Evolutionary conservation across 2,329 filamentous ascomycete species (phyloP), one percentile per base, ranked within the genome.

Genomic region (Sordariomycetes sp.): DNA sequence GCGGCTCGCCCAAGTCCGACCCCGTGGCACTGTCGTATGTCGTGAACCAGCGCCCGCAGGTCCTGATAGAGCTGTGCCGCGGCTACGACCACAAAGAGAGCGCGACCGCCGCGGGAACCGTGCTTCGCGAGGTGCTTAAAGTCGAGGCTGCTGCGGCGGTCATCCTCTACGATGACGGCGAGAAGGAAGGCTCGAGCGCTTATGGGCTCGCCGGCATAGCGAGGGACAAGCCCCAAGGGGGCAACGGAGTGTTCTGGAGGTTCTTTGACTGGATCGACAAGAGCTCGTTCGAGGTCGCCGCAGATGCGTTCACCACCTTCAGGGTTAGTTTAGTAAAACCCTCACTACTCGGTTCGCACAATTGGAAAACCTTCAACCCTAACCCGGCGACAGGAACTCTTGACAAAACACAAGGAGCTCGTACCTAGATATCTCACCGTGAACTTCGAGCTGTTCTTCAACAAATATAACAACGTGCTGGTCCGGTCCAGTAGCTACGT

Each of bases 221-320:
- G 65, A 82, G 86, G 53, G 86, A 89, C 60, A 73, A 83, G 48
- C 83, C 81, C 36, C 87, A 94, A 64, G 86, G 81, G 53, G 91
- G 91, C 13, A 80, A 84, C 52, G 92, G 92, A 2, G 84, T 96
- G 1, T 96, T 99, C 69, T 99, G 94, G 94, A 86, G 82, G 53
- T 97, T 97, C 72, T 97, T 99, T 67, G 84, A 87, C 60, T 99
- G 92, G 90, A 95, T 99, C 65, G 91, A 97, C 73, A 90, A 90
- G 72, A 90, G 90, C 64, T 91, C 88, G 34, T 99, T 99, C 66
- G 94, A 99, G 74, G 89, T 97, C 62, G 91, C 90, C 65, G 92
- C 94, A 35, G 94, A 99, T 75, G 92, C 94, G 1, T 99, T 99
- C 70, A 96, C 91, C 59, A 97, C 92, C 4, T 99, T 99, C 72